phyloP scores from a whole-genome alignment of 164 flowering plant genomes.

The Pachysandra terminalis region DNA sequence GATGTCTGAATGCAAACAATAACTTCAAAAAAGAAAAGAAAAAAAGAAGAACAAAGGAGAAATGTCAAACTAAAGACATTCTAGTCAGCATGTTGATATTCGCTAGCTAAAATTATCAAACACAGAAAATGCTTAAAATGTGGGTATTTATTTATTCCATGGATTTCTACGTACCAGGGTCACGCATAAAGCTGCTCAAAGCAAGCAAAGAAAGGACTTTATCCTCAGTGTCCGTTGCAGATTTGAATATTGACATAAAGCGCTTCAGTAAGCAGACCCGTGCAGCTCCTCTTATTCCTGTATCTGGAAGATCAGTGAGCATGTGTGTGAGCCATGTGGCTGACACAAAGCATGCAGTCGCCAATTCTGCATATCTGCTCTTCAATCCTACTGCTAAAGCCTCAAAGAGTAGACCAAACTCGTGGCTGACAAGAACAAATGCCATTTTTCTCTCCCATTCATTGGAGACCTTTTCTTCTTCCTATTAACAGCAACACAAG shows the following conservation, averaged over 20 bases:
- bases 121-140: background rate
- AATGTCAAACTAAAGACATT: background rate
- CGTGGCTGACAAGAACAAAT: conserved; percentile 67
- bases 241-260: conserved; percentile 53
- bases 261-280: conserved; percentile 62
- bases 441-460: conserved; percentile 82
- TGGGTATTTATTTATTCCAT: background rate
- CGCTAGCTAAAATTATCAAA: background rate
- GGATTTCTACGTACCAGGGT: conserved; percentile 44
- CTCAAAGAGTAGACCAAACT: conserved; percentile 77
- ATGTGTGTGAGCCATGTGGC: conserved; percentile 73
- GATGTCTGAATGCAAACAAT: background rate
- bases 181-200: conserved; percentile 55
- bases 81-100: background rate
- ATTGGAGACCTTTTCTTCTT: conserved; percentile 66
- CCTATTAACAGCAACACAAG: conserved; percentile 25
- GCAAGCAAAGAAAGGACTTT: conserved; percentile 71
- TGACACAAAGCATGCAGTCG: conserved; percentile 59
- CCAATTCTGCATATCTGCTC: conserved; percentile 50
- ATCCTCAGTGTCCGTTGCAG: conserved; percentile 56
- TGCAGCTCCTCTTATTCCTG: conserved; percentile 76
- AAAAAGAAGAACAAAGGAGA: background rate
- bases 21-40: background rate
- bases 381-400: conserved; percentile 74
- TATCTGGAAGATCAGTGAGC: conserved; percentile 69